Evolutionary conservation across 306 rosid species (phyloP).

Genomic region (Prunus dulcis): DNA sequence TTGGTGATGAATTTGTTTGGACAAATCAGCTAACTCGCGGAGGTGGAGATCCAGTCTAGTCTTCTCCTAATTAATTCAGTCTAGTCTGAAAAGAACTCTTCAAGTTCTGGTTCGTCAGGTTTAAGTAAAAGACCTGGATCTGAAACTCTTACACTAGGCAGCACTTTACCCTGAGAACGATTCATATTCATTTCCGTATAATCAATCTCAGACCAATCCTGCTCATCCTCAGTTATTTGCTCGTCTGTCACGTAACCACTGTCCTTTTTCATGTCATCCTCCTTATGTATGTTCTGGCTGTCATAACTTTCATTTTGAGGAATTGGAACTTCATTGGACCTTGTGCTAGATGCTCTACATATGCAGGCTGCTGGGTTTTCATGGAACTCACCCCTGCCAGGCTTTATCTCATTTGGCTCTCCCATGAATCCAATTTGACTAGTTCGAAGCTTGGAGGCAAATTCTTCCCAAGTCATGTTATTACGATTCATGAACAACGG

Average conservation of each 20-base stretch:
- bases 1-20: no score
- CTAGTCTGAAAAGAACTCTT: slow-evolving; percentile 73
- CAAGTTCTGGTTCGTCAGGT: slow-evolving; percentile 50
- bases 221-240: slow-evolving; percentile 43
- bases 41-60: no score
- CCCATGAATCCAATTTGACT: slow-evolving; percentile 88
- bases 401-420: slow-evolving; percentile 71
- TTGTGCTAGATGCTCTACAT: slow-evolving; percentile 41
- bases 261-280: slow-evolving; percentile 22
- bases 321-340: slow-evolving; percentile 14
- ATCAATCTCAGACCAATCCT: slow-evolving; percentile 44
- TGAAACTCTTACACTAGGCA: slow-evolving; percentile 20
- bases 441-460: slow-evolving; percentile 56
- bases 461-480: slow-evolving; percentile 75
- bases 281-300: slow-evolving; percentile 13
- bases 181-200: slow-evolving; percentile 30
- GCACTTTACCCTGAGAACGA: slow-evolving; percentile 21
- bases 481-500: slow-evolving; percentile 42
- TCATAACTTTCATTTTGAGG: slow-evolving; percentile 23
- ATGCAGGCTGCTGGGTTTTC: slow-evolving; percentile 88
- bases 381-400: slow-evolving; percentile 74
- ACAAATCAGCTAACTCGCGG: no score
- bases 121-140: slow-evolving; percentile 25
- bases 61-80: background rate
- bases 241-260: slow-evolving; percentile 27